These are phyloP conservation scores for Rhodosporidiobolus odoratus DNA, from an alignment of 768 basidiomycete genomes.

Conservation along the genomic window DNA sequence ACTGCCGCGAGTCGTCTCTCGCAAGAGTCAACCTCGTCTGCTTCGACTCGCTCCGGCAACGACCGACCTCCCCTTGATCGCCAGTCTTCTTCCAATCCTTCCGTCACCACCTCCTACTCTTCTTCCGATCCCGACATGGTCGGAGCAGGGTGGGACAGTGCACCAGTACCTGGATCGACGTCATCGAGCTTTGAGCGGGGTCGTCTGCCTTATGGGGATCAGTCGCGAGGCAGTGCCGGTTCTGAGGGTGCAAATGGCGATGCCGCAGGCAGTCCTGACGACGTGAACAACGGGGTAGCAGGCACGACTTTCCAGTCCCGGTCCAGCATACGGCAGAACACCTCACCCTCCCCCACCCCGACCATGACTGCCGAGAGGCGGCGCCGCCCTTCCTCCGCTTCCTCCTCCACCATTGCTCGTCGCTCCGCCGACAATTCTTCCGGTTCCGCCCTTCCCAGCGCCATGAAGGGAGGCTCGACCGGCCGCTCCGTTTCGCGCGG, in stretches of 20 bases:
- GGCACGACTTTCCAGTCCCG: conserved; percentile 16
- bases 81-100: neutral
- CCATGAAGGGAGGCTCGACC: conserved; percentile 4
- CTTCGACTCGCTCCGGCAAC: conserved; percentile 15
- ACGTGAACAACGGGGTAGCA: neutral
- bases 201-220: neutral
- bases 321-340: neutral
- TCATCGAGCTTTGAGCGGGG: conserved; percentile 26
- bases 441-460: conserved; percentile 2
- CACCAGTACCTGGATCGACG: conserved; percentile 5
- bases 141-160: conserved; percentile 16
- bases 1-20: conserved; percentile 24
- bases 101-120: neutral
- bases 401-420: neutral
- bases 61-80: conserved; percentile 1
- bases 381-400: neutral
- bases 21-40: conserved; percentile 5
- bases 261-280: neutral
- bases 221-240: neutral
- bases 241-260: neutral
- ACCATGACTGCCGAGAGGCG: neutral
- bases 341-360: neutral
- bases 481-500: conserved; percentile 12
- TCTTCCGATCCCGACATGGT: conserved; percentile 5
- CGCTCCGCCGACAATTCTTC: neutral